These are phyloP conservation scores for Theileria orientalis DNA, from an alignment of 169 alveolate genomes.

Conservation along the genomic window DNA sequence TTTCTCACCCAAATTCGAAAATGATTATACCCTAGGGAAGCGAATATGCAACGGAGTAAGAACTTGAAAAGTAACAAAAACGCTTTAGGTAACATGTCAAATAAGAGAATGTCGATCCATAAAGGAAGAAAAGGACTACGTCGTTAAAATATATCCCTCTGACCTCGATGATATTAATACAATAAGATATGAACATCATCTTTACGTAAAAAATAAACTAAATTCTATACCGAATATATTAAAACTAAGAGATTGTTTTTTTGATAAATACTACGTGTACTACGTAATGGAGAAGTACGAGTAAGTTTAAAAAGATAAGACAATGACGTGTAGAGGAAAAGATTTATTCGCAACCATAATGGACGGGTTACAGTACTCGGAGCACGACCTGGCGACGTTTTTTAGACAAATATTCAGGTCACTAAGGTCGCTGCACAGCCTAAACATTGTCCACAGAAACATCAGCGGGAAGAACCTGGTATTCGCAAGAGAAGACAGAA, in stretches of 20 bases:
- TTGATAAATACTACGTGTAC: slow-evolving; percentile 23
- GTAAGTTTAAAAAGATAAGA: background rate
- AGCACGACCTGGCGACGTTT: slow-evolving; percentile 17
- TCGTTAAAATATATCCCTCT: slow-evolving; percentile 16
- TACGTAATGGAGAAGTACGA: slow-evolving; percentile 2
- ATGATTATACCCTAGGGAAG: slow-evolving; percentile 17
- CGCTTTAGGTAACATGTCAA: slow-evolving; percentile 12
- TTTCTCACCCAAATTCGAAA: slow-evolving; percentile 7
- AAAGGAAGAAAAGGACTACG: slow-evolving; percentile 14
- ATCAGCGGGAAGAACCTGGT: slow-evolving; percentile 17
- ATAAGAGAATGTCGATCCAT: slow-evolving; percentile 9
- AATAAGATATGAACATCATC: slow-evolving; percentile 1
- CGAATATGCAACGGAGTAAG: slow-evolving; percentile 14
- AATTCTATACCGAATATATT: slow-evolving; percentile 4
- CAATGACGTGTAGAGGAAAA: slow-evolving; percentile 2
- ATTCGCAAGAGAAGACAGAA: background rate
- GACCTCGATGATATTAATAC: slow-evolving; percentile 9
- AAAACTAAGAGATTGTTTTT: slow-evolving; percentile 14
- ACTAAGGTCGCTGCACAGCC: slow-evolving; percentile 4
- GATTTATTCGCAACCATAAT: background rate
- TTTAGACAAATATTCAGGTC: slow-evolving; percentile 3
- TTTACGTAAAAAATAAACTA: background rate
- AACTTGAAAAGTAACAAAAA: background rate
- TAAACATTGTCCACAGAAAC: slow-evolving; percentile 19
- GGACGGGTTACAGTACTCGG: slow-evolving; percentile 6